Conservation (phyloP, 306 rosid genomes). For the Astragalus membranaceus region DNA sequence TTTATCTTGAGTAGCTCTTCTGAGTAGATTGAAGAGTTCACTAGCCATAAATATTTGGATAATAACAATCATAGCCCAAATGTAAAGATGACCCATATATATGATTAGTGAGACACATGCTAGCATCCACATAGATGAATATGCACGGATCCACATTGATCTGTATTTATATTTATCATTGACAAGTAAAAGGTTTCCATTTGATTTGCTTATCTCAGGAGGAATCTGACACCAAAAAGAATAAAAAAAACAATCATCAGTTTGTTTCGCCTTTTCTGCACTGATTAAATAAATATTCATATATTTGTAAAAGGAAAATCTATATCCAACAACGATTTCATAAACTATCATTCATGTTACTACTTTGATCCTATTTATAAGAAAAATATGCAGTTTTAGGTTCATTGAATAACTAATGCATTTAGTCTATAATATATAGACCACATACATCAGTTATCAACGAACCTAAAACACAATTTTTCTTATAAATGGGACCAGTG, state of each 20-base stretch:
- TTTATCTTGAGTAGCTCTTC: conserved; percentile 69
- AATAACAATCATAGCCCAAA: conserved; percentile 80
- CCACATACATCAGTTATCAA: not conserved
- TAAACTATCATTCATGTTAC: too few species aligned
- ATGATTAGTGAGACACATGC: conserved; percentile 51
- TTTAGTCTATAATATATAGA: too few species aligned
- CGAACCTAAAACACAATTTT: too few species aligned
- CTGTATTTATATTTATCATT: conserved; percentile 68
- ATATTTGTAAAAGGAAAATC: too few species aligned
- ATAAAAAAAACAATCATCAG: not conserved
- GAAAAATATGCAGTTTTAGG: too few species aligned
- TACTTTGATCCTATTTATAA: too few species aligned
- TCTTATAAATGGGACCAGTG: too few species aligned
- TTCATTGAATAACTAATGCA: too few species aligned
- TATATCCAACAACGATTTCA: too few species aligned
- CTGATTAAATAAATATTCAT: too few species aligned
- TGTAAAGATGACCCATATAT: conserved; percentile 88
- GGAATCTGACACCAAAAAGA: conserved; percentile 34
- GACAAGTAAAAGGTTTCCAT: conserved; percentile 63
- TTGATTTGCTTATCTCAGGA: conserved; percentile 49
- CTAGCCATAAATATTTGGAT: conserved; percentile 91
- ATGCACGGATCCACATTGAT: conserved; percentile 80
- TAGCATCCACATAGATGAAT: conserved; percentile 90
- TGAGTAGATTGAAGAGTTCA: conserved; percentile 84
- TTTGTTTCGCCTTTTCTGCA: too few species aligned